phyloP scores from a whole-genome alignment of 139 green algal genomes.

The Spirogloea muscicola region DNA sequence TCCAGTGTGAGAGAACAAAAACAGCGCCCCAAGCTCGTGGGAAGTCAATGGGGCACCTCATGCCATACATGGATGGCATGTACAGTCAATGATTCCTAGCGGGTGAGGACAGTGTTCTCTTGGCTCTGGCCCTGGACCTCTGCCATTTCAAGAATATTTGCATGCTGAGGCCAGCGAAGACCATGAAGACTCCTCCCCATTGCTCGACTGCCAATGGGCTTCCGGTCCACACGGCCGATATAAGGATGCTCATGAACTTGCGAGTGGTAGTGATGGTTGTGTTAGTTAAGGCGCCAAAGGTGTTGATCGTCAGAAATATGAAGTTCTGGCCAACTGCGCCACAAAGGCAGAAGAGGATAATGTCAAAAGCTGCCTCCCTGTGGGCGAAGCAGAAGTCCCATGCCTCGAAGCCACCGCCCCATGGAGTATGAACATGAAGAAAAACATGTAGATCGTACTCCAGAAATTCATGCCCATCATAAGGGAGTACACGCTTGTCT shows the following conservation, averaged over 20 bases:
- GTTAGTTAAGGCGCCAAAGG: conserved; percentile 83
- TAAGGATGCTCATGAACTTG: conserved; percentile 98
- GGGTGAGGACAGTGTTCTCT: too few species aligned
- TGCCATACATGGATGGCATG: too few species aligned
- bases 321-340: conserved; percentile 93
- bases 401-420: conserved; percentile 35
- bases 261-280: conserved; percentile 93
- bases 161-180: conserved; percentile 81
- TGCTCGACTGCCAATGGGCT: conserved; percentile 77
- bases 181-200: conserved; percentile 82
- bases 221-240: conserved; percentile 63
- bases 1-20: too few species aligned
- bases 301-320: conserved; percentile 93
- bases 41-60: too few species aligned
- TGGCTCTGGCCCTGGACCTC: too few species aligned
- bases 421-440: conserved; percentile 71
- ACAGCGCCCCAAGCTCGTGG: too few species aligned
- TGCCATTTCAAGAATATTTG: conserved; percentile 66
- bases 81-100: too few species aligned
- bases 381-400: conserved; percentile 71
- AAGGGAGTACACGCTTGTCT: conserved; percentile 75
- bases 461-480: conserved; percentile 99
- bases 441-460: conserved; percentile 67
- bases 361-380: conserved; percentile 66
- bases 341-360: conserved; percentile 88